phyloP scores from a whole-genome alignment of 2,329 filamentous ascomycete genomes.

The Calycina herbarum region DNA sequence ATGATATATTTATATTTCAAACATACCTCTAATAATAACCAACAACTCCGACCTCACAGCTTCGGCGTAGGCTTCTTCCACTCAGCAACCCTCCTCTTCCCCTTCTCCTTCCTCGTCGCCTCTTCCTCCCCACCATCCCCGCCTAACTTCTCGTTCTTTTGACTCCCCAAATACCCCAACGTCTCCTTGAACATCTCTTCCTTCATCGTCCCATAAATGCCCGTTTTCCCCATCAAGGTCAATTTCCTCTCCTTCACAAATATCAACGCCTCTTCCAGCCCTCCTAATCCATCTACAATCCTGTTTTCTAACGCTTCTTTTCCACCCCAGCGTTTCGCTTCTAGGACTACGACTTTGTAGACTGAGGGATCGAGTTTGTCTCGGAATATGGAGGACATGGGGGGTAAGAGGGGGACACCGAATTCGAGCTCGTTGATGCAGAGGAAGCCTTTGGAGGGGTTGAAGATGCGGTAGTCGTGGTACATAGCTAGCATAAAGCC shows the following conservation, averaged over 20 bases:
- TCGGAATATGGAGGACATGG: conserved; percentile 75
- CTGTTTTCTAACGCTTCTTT: conserved; percentile 63
- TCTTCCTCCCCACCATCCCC: conserved; percentile 42
- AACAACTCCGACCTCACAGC: conserved; percentile 20
- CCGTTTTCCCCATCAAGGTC: conserved; percentile 59
- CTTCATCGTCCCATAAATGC: conserved; percentile 72
- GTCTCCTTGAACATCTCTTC: conserved; percentile 72
- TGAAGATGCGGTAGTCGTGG: conserved; percentile 81
- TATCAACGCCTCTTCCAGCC: conserved; percentile 59
- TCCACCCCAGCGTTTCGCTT: conserved; percentile 67
- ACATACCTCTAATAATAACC: no score
- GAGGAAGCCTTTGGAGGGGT: conserved; percentile 67
- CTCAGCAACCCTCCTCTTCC: conserved; percentile 26
- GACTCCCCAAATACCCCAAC: conserved; percentile 57
- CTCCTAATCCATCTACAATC: conserved; percentile 68
- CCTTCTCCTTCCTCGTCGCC: conserved; percentile 26
- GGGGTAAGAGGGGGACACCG: conserved; percentile 69
- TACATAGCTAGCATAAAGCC: conserved; percentile 81
- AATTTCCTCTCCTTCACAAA: conserved; percentile 62
- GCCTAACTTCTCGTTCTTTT: conserved; percentile 45
- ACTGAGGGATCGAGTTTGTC: conserved; percentile 58
- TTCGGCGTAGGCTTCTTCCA: conserved; percentile 34
- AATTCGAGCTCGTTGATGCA: conserved; percentile 84
- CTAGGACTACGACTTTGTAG: conserved; percentile 69
- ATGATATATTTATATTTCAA: no score